Evolutionary conservation across 2,329 filamentous ascomycete genomes (phyloP), one percentile per base, ranked within the genome.

Genomic region (Zasmidium cellare): DNA sequence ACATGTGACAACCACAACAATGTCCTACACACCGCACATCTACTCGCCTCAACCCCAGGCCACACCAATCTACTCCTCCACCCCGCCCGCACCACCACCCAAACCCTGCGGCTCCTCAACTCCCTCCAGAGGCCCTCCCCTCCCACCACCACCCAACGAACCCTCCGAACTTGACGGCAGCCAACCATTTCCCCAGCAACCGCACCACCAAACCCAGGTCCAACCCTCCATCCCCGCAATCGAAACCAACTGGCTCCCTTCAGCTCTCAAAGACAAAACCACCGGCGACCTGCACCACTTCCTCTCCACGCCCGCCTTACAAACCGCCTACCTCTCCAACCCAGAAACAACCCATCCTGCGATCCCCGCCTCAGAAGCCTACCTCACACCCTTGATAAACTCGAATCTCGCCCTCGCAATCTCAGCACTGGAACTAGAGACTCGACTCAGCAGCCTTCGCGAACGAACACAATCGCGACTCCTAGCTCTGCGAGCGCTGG

Each of bases 401-500:
- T 82, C 88, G 57, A 97, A 96, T 73, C 77, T 90, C 60, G 80
- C 84, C 41, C 83, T 93, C 7, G 88, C 91, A 6, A 73, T 79
- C 24, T 83, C 86, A 65, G 78, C 91, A 12, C 74, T 80, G 22
- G 80, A 84, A 38, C 79, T 87, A 5, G 88, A 91, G 72, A 71
- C 77, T 0, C 82, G 82, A 59, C 75, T 87, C 12, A 72, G 75
- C 11, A 82, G 82, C 62, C 82, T 88, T 68, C 88, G 93, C 56
- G 82, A 85, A 24, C 80, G 83, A 1, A 89, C 90, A 0, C 91
- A 96, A 71, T 88, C 91, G 2, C 88, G 92, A 58, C 84, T 97
- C 0, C 82, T 97, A 1, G 84, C 90, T 11, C 85, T 94, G 20
- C 90, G 93, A 68, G 90, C 90, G 1, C 84, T 97, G 16, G 94